Conservation (phyloP, 176 grass and related monocot species). For the Thalia dealbata region DNA sequence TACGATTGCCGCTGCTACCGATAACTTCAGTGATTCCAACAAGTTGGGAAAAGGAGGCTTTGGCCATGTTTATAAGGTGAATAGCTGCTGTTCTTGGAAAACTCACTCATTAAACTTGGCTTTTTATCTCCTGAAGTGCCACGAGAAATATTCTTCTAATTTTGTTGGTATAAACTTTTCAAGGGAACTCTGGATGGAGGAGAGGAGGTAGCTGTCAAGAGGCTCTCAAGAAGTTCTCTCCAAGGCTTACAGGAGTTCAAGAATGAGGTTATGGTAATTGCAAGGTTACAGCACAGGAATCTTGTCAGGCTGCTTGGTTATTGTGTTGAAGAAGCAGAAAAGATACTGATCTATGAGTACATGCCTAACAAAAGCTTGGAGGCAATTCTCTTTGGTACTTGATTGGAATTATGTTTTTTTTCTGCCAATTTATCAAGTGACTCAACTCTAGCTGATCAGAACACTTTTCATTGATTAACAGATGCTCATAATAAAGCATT, state of each 20-base stretch:
- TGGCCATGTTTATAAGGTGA: conserved; percentile 15
- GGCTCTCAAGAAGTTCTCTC: conserved; percentile 48
- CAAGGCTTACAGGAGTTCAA: conserved; percentile 62
- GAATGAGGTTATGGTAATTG: conserved; percentile 57
- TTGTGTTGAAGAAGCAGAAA: conserved; percentile 59
- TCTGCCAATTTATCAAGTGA: neutral
- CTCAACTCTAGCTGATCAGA: neutral
- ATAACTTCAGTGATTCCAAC: conserved; percentile 37
- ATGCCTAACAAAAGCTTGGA: conserved; percentile 68
- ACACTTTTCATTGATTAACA: conserved; percentile 9
- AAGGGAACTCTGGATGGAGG: conserved; percentile 45
- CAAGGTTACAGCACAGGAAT: conserved; percentile 62
- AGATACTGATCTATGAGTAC: conserved; percentile 63
- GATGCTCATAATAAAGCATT: conserved; percentile 41
- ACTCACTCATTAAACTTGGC: too few species aligned
- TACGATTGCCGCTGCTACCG: conserved; percentile 33
- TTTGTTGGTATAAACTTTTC: conserved; percentile 14
- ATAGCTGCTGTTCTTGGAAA: too few species aligned
- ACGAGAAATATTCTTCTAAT: conserved; percentile 1
- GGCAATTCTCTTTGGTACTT: conserved; percentile 33
- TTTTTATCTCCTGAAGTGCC: too few species aligned
- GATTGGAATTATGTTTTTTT: neutral
- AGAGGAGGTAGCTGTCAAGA: conserved; percentile 65
- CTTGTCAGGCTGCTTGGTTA: conserved; percentile 51
- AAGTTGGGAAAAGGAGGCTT: conserved; percentile 36